Base-by-base conservation (phyloP, 495 filamentous ascomycete genomes). In the Arthonia radiata region DNA sequence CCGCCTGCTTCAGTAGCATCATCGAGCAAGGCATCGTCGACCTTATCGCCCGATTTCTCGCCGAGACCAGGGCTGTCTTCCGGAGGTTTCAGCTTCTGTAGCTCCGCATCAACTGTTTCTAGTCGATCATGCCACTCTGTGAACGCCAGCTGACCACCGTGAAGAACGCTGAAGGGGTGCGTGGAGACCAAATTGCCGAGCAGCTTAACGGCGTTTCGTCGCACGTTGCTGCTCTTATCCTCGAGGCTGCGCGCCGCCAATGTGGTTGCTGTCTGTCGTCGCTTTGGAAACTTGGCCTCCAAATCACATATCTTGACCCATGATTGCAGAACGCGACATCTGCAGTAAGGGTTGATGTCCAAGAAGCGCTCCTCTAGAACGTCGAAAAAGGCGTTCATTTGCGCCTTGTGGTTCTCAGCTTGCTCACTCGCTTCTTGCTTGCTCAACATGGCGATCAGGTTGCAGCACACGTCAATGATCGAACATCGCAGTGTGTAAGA, bases 381-480 rank as follows among this genome's bases (percentile, higher is more conserved):
- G 37, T 94, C 81, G 37, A 93, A 94, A 52, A 93, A 99, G 10
- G 77, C 78, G 32, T 86, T 83, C 33, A 94, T 76, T 39, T 94
- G 86, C 0, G 66, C 71, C 47, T 93, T 89, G 53, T 78, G 71
- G 40, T 82, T 80, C 34, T 91, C 83, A 36, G 68, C 72, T 21
- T 72, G 59, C 41, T 94, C 83, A 6, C 38, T 40, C 10, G 33
- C 46, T 49, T 82, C 78, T 34, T 83, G 72, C 41, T 77, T 83
- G 46, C 69, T 90, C 8, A 99, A 62, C 43, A 93, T 72, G 9
- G 68, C 60, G 29, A 94, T 73, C 37, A 99, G 63, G 50, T 94
- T 94, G n/a, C 86, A 89, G 45, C 79, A 91, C n/a, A 94, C 79
- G 43, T 99, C 86, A 30, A 99, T 81, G 16, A 99, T 61, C 14